Percentiles rank a stretch among this genome's conserved stretches.
Evolutionary conservation across 2,329 filamentous ascomycete genomes (phyloP).

Genomic region (Coniochaeta ligniaria): DNA sequence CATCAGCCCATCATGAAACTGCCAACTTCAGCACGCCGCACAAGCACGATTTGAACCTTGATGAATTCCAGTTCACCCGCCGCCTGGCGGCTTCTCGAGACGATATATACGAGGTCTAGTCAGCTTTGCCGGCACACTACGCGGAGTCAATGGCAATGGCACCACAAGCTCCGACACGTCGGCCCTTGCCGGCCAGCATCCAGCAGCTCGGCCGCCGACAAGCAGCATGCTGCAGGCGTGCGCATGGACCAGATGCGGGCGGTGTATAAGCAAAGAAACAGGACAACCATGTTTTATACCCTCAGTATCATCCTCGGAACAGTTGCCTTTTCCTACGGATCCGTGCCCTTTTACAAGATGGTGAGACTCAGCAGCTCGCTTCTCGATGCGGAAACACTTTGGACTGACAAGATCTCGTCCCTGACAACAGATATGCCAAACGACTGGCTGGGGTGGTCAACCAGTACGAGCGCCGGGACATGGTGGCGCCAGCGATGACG

Average conservation of each 20-base stretch:
- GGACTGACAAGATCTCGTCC: not conserved
- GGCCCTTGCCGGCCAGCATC: constrained; percentile 11
- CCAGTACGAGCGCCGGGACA: constrained; percentile 76
- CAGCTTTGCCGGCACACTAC: constrained; percentile 28
- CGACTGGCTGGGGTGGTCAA: constrained; percentile 87
- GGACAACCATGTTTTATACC: constrained; percentile 64
- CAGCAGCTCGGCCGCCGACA: constrained; percentile 16
- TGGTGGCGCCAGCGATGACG: constrained; percentile 36
- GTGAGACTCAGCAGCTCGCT: constrained; percentile 30
- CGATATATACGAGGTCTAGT: constrained; percentile 24
- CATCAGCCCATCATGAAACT: not conserved
- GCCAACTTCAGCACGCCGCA: not conserved
- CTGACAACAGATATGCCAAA: constrained; percentile 62
- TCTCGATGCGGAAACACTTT: not conserved
- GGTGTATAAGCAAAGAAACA: constrained; percentile 61
- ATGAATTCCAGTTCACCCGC: not conserved
- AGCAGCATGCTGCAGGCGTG: constrained; percentile 16
- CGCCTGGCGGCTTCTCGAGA: not conserved
- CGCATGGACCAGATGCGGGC: constrained; percentile 58
- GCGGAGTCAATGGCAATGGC: constrained; percentile 18
- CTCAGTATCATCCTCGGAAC: constrained; percentile 73
- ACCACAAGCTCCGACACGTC: constrained; percentile 11
- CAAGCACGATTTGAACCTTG: not conserved
- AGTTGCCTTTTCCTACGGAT: constrained; percentile 73
- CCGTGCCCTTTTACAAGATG: constrained; percentile 84